Evolutionary conservation across 1,139 yeast species (phyloP).

Genomic region (Nematodospora anomalae): DNA sequence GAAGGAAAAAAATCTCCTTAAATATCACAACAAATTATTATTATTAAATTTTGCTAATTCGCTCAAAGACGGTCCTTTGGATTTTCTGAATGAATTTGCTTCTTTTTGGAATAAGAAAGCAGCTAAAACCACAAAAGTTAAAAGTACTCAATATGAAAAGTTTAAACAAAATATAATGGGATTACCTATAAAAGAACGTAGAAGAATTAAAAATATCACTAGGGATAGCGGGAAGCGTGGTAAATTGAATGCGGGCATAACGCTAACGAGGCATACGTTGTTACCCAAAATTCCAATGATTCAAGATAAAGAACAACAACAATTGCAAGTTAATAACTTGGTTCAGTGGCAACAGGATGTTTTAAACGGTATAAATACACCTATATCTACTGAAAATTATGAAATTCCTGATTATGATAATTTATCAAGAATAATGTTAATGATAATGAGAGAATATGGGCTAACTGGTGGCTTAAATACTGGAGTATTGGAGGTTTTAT

Average conservation of each 20-base stretch:
- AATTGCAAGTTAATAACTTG: slow-evolving; percentile 54
- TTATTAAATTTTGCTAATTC: slow-evolving; percentile 84
- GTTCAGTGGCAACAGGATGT: slow-evolving; percentile 94
- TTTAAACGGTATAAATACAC: slow-evolving; percentile 83
- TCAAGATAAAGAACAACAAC: slow-evolving; percentile 55
- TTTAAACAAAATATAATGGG: slow-evolving; percentile 86
- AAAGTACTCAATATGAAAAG: slow-evolving; percentile 70
- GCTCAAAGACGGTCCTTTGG: slow-evolving; percentile 61
- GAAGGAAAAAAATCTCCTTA: slow-evolving; percentile 45
- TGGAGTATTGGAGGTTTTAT: slow-evolving; percentile 73
- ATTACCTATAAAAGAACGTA: slow-evolving; percentile 79
- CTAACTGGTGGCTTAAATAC: slow-evolving; percentile 76
- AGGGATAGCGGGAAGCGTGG: slow-evolving; percentile 79
- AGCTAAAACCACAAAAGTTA: slow-evolving; percentile 45
- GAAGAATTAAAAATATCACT: slow-evolving; percentile 79
- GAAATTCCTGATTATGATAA: slow-evolving; percentile 82
- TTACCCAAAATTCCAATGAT: slow-evolving; percentile 88
- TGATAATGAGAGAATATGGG: slow-evolving; percentile 90
- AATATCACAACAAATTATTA: slow-evolving; percentile 78
- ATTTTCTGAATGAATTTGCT: slow-evolving; percentile 50
- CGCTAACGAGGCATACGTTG: slow-evolving; percentile 79
- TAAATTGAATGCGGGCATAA: slow-evolving; percentile 71
- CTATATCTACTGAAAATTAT: slow-evolving; percentile 72
- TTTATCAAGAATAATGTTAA: slow-evolving; percentile 68
- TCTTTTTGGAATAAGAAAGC: slow-evolving; percentile 54